Base-by-base conservation (phyloP, 2,329 filamentous ascomycete genomes). In the Emmonsia crescens region DNA sequence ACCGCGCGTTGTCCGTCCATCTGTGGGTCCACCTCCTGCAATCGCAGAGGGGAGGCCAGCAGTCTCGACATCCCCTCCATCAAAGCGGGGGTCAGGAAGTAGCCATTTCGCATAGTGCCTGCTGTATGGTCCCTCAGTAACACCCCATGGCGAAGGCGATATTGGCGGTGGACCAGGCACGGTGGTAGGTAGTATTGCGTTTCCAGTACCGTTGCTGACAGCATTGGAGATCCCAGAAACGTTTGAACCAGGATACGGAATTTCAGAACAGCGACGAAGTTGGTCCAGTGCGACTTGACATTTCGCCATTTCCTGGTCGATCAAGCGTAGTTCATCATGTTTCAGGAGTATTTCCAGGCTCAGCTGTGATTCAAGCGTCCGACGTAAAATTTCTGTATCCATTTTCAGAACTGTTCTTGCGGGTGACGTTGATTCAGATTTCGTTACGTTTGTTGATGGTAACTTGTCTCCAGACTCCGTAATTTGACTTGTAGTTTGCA, bases 71-170 rank as follows among this genome's bases (percentile, higher is more conserved):
- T 77, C 74, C 38, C 74, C 75, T 31, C 88, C 89, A 73, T 96
- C 93, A 74, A 97, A 97, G 57, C 84, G 84, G 62, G 89, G 83
- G 75, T 96, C 91, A 59, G 89, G 89, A 63, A 97, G 86, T 67
- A 99, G 84, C 94, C 94, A 99, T 79, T 89, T 91, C 72, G 91
- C 87, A 76, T 96, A 96, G 77, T 97, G 94, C 68, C 91, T 87
- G 64, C 91, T 87, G 76, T 97, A 97, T 2, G 94, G 92, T 12
- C 94, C 94, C 69, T 96, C 90, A 19, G 86, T 85, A 61, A 96
- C 90, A 67, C 93, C 93, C 80, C 92, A 96, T 2, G 94, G 89
- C 52, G 94, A 85, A 44, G 92, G 89, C 80, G 89, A 91, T 69
- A 84, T 80, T 63, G 91, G 89, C 67, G 86, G 80, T 64, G 83